Evolutionary conservation across 192 early-diverging fungal genomes (phyloP), one percentile per base, ranked within the genome.

Genomic region (Cladochytrium replicatum): DNA sequence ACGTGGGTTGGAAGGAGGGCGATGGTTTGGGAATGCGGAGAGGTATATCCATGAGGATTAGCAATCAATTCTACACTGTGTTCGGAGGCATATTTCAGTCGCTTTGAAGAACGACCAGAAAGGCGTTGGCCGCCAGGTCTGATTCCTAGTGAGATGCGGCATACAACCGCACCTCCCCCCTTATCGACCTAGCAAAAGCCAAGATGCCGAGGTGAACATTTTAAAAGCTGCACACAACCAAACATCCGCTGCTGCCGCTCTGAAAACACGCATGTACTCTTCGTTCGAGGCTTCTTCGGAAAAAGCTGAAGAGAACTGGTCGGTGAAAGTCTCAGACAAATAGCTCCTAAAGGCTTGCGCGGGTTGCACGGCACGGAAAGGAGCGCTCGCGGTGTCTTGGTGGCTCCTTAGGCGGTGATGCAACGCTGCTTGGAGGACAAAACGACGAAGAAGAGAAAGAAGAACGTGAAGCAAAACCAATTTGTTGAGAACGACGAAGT

Each of bases 341-440:
- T 89, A 93, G 58, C 61, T 97, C 45, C 87, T 97, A 61, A 69
- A 72, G 11, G 91, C 91, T 0, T 97, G 93, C 48, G 93, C 88
- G 60, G 91, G 93, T 0, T 62, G 91, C 44, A 92, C 83, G 17
- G 90, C 90, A 7, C 65, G 88, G 17, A 94, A 93, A 57, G 93
- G n/a, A n/a, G 93, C 4, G 93, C 89, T 0, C 68, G 89, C 15
- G 80, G 77, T 2, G 75, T 88, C 87, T 72, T 56, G 13, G 89
- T 85, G 7, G 90, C 89, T 56, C 62, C 86, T 15, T 52, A 73
- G 6, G 62, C 88, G 37, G 80, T 6, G 30, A 37, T 4, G 54
- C 52, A 13, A 53, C 57, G 26, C 25, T 48, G 34, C 27, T 11
- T 6, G 11, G 42, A 38, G 43, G 29, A 43, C 21, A 40, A 41